Base-by-base conservation (phyloP, 257 asterid species). In the Craterostigma plantagineum region DNA sequence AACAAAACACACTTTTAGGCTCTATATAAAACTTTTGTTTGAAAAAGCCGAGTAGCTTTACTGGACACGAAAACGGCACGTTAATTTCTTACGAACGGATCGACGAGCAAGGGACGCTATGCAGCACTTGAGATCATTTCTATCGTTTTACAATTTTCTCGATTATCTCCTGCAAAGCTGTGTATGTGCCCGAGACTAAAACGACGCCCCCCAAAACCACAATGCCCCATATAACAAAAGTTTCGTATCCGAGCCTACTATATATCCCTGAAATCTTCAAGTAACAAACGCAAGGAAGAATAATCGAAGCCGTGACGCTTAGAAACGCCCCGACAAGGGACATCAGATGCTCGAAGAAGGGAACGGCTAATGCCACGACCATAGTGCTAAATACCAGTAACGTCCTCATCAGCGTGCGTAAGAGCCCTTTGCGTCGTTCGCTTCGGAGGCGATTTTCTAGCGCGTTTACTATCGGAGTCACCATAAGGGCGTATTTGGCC, bases 401-500 rank as follows among this genome's bases (percentile, higher is more conserved):
- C 1, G 66, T 55, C 66, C 92, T 62, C 3, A 76, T 61, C 35
- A 70, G 16, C 0, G 61, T 9, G 54, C 86, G n/a, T 68, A 0
- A n/a, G n/a, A 46, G 35, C 14, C 56, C 72, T 49, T 34, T 53
- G 30, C 62, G 51, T 11, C 18, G 10, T n/a, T n/a, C 15, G 68
- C 43, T 27, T n/a, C 12, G 42, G 30, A 76, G 43, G 9, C 56
- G 55, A 9, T 43, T 65, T 58, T 87, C 95, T 0, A 68, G 55
- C 0, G 75, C 69, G 42, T 39, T 69, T 16, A 83, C 61, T 3
- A 79, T 52, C 7, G 94, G 98, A 14, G 67, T 76, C 15, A 77
- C 69, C 95, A 78, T 82, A 58, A 82, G 43, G 1, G 92, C 81
- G 30, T 79, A 87, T 37, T 87, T 87, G 4, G 93, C 92, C 6